These are phyloP conservation scores for Penicillium sp. DNA, from an alignment of 2,329 filamentous ascomycete genomes.

Conservation along the genomic window DNA sequence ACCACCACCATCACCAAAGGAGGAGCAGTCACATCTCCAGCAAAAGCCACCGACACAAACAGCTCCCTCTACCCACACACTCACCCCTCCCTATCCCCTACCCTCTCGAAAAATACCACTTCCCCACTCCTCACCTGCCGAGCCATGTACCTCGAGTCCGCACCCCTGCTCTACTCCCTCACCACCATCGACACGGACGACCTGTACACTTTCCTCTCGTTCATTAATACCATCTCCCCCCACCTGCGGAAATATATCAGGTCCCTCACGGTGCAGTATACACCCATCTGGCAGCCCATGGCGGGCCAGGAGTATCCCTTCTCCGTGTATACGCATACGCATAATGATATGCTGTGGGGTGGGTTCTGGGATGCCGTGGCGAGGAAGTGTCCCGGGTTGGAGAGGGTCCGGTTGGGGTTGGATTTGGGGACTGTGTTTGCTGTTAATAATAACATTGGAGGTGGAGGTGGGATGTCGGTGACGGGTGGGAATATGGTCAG, in stretches of 20 bases:
- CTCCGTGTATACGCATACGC: constrained; percentile 32
- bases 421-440: constrained; percentile 24
- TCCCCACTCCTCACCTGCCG: constrained; percentile 28
- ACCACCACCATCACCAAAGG: too few relatives aligned
- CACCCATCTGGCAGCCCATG: constrained; percentile 30
- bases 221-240: constrained; percentile 20
- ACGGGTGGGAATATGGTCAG: constrained; percentile 10
- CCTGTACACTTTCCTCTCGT: constrained; percentile 31
- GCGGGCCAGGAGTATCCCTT: constrained; percentile 23
- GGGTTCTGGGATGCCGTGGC: constrained; percentile 26
- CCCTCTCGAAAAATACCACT: constrained; percentile 19
- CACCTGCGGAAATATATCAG: constrained; percentile 16
- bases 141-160: constrained; percentile 29
- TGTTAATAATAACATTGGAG: too few relatives aligned
- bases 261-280: constrained; percentile 28
- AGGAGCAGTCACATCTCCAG: too few relatives aligned
- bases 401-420: constrained; percentile 21
- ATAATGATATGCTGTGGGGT: constrained; percentile 29
- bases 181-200: constrained; percentile 33
- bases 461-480: too few relatives aligned
- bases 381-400: constrained; percentile 14
- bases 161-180: constrained; percentile 24
- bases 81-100: constrained; percentile 17
- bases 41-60: too few relatives aligned
- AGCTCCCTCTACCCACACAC: constrained; percentile 31